A percentile compares a stretch with the other conserved stretches of the same genome.
These are phyloP conservation scores for Obba rivulosa DNA, from an alignment of 768 basidiomycete genomes.

Conservation along the genomic window DNA sequence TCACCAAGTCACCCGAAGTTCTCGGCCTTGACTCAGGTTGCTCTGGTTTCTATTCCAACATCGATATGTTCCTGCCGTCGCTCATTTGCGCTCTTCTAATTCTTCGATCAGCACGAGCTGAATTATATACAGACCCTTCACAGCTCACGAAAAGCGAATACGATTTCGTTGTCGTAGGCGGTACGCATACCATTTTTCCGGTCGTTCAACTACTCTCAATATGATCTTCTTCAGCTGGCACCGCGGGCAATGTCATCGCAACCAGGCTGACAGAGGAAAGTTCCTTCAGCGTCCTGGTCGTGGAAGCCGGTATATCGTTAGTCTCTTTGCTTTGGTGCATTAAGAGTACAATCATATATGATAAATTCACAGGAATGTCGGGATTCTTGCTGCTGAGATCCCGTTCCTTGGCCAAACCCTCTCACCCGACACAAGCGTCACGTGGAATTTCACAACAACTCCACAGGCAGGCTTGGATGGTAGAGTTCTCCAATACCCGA, in stretches of 20 bases:
- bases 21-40: too few relatives aligned
- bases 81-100: background rate
- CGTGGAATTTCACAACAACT: conserved; percentile 25
- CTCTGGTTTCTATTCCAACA: too few relatives aligned
- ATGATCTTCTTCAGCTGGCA: background rate
- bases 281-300: background rate
- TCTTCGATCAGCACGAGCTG: background rate
- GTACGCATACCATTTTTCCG: background rate
- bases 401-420: conserved; percentile 5
- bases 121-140: background rate
- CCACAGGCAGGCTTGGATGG: conserved; percentile 16
- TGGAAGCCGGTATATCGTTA: conserved; percentile 3
- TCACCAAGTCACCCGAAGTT: too few relatives aligned
- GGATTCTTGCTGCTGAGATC: conserved; percentile 1
- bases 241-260: conserved; percentile 1
- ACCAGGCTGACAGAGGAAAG: background rate
- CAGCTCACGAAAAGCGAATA: background rate
- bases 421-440: conserved; percentile 7
- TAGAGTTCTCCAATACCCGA: conserved; percentile 16
- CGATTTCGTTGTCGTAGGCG: conserved; percentile 4
- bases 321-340: background rate
- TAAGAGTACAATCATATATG: background rate
- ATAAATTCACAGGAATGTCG: background rate
- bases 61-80: too few relatives aligned
- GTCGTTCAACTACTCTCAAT: background rate